Base-by-base conservation (phyloP, 2,329 filamentous ascomycete genomes). In the Epichloe sp. region DNA sequence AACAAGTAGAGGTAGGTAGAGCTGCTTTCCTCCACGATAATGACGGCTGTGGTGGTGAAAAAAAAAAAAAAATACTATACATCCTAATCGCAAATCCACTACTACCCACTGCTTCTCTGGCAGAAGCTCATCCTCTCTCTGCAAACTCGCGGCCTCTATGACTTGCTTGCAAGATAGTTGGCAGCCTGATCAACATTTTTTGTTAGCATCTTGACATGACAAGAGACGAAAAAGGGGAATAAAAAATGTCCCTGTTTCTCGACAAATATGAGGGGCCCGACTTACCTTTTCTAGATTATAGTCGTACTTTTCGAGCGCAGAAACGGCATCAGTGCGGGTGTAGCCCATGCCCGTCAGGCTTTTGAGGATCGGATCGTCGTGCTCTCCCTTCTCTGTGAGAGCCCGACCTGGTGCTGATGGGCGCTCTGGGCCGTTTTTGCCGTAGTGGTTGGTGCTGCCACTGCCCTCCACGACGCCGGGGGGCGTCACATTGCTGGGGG, bases 281-380 rank as follows among this genome's bases (percentile, higher is more conserved):
- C 82, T 71, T 71, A 95, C 91, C 80, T 87, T 88, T 69, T 95
- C 89, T 64, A 96, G 77, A 66, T 96, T 93, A 69, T 97, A 96
- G 70, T 97, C 89, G 65, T 86, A 95, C 67, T 91, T 90, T 73
- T 97, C 91, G 63, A 97, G 71, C 23, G 93, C 91, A 47, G 75
- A 74, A 37, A 96, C 71, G 15, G 88, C 86, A 48, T 87, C 82
- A 7, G 75, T 71, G 34, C 91, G 77, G 4, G 80, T 70, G 64
- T 94, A 97, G 0, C 91, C 91, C 89, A 97, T 95, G 10, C 80
- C 77, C 1, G 88, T 95, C 62, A 97, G 67, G 59, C 89, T 83
- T 73, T 95, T 94, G 58, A 97, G 71, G 52, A 95, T 91, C 8
- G 88, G 86, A 63, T 97, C 91, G 62, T 97, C 91, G 61, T 94